Evolutionary conservation across 768 basidiomycete genomes (phyloP).

Genomic region (Crepidotus variabilis): DNA sequence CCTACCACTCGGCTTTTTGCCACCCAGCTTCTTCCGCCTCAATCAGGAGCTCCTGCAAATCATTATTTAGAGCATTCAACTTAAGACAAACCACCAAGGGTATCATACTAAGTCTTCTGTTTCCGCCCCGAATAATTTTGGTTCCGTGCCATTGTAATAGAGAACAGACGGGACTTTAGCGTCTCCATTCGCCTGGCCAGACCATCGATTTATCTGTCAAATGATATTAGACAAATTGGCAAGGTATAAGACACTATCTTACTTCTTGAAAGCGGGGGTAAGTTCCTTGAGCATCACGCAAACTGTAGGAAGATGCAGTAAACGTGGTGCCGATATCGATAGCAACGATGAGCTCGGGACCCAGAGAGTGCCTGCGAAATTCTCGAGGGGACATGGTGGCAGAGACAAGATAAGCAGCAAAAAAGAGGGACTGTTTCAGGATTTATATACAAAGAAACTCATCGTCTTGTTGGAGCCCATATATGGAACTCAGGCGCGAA

Average conservation of each 20-base stretch:
- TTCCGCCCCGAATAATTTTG: conserved; percentile 15
- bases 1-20: not conserved
- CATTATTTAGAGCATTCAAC: not conserved
- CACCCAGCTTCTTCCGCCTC: conserved; percentile 6
- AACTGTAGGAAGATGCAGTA: conserved; percentile 22
- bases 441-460: too few species aligned
- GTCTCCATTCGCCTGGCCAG: conserved; percentile 15
- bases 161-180: conserved; percentile 34
- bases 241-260: not conserved
- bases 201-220: conserved; percentile 3
- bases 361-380: not conserved
- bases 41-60: conserved; percentile 2
- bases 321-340: conserved; percentile 35
- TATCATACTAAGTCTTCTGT: conserved; percentile 7
- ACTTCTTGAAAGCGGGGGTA: conserved; percentile 11
- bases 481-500: too few species aligned
- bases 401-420: too few species aligned
- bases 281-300: conserved; percentile 22
- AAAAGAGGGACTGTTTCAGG: too few species aligned
- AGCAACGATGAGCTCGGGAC: conserved; percentile 26
- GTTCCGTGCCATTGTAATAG: conserved; percentile 27
- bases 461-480: too few species aligned
- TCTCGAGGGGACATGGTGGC: too few species aligned
- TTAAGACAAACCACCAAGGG: conserved; percentile 1
- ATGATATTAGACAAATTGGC: too few species aligned